Conservation (phyloP, 2,329 filamentous ascomycete genomes). For the Thyridium curvatum region DNA sequence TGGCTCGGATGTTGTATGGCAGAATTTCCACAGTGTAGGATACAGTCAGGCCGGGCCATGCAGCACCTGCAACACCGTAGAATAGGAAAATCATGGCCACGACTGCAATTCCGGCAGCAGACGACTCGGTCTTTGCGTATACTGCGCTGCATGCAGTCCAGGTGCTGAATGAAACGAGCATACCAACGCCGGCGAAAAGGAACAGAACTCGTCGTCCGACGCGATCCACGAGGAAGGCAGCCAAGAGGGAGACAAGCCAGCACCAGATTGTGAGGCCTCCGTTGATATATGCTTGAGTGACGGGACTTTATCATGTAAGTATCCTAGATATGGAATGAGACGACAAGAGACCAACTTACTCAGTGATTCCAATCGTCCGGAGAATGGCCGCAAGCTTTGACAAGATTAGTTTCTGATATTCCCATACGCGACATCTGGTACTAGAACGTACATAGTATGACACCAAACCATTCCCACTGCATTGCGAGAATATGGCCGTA, state of each 20-base stretch:
- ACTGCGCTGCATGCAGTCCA: conserved; percentile 13
- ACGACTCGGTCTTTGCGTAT: conserved; percentile 9
- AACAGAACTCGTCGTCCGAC: conserved; percentile 17
- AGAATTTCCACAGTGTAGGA: conserved; percentile 39
- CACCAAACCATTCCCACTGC: conserved; percentile 11
- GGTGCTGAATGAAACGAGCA: conserved; percentile 16
- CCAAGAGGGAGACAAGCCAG: conserved; percentile 15
- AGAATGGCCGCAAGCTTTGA: too few relatives aligned
- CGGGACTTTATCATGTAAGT: too few relatives aligned
- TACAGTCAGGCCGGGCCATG: conserved; percentile 32
- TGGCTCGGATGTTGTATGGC: conserved; percentile 27
- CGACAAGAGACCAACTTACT: too few relatives aligned
- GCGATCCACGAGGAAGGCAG: conserved; percentile 18
- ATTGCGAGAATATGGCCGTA: conserved; percentile 22
- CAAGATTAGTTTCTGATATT: too few relatives aligned
- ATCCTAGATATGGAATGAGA: too few relatives aligned
- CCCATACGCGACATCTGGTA: too few relatives aligned
- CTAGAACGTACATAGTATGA: conserved; percentile 5
- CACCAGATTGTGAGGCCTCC: conserved; percentile 17
- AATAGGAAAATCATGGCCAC: conserved; percentile 26
- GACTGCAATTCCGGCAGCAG: conserved; percentile 15
- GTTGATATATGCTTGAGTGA: background rate
- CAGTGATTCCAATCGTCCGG: too few relatives aligned
- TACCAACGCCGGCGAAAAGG: conserved; percentile 12
- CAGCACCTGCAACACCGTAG: conserved; percentile 28